Percentiles rank a stretch among this genome's conserved stretches.
Evolutionary conservation across 2,329 filamentous ascomycete species (phyloP).

Genomic region (Emmonsiellopsis sp.): DNA sequence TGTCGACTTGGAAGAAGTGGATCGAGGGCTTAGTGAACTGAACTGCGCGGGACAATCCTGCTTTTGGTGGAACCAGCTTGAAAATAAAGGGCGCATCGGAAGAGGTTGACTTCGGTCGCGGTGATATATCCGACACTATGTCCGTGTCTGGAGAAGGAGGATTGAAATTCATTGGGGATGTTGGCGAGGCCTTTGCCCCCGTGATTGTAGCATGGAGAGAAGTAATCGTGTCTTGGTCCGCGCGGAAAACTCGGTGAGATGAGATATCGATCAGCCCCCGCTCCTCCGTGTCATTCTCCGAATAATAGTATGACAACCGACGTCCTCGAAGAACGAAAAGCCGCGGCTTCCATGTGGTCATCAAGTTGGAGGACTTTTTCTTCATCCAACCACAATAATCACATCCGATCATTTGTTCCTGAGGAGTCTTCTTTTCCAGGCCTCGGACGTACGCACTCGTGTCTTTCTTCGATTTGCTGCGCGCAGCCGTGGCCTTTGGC

Average conservation of each 20-base stretch:
- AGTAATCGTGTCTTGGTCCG: slow-evolving; percentile 82
- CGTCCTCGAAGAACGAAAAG: slow-evolving; percentile 92
- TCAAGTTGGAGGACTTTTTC: slow-evolving; percentile 91
- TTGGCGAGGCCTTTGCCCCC: slow-evolving; percentile 64
- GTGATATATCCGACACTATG: background rate
- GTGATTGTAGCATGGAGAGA: slow-evolving; percentile 87
- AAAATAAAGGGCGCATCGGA: slow-evolving; percentile 81
- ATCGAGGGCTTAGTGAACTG: slow-evolving; percentile 97
- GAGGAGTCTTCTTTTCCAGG: slow-evolving; percentile 67
- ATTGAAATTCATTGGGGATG: slow-evolving; percentile 39
- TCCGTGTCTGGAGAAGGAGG: slow-evolving; percentile 17
- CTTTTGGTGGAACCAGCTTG: slow-evolving; percentile 86
- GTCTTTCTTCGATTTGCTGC: slow-evolving; percentile 73
- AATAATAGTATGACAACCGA: slow-evolving; percentile 91
- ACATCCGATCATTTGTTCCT: slow-evolving; percentile 73
- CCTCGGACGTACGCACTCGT: slow-evolving; percentile 91
- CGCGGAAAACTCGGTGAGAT: slow-evolving; percentile 90
- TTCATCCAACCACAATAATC: slow-evolving; percentile 99
- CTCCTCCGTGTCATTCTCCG: slow-evolving; percentile 83
- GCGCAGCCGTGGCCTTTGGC: slow-evolving; percentile 43
- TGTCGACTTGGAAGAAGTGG: slow-evolving; percentile 95
- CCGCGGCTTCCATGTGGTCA: slow-evolving; percentile 95
- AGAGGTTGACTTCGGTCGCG: background rate
- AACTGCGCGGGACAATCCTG: slow-evolving; percentile 78
- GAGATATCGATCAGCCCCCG: slow-evolving; percentile 96